phyloP scores from a whole-genome alignment of 2,329 filamentous ascomycete genomes.

The Penicillium sp. region DNA sequence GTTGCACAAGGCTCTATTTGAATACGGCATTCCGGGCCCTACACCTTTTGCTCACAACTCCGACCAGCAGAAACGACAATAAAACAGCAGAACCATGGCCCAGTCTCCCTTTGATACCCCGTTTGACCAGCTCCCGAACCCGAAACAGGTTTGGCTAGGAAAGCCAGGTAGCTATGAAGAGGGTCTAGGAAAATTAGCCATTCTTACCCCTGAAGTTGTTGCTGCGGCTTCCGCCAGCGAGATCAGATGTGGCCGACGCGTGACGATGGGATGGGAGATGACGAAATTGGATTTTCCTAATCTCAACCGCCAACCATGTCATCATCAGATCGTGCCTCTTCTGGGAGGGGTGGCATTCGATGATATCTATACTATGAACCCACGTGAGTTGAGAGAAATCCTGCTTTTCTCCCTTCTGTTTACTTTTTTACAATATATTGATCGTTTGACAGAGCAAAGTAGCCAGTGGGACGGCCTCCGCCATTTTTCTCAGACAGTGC shows the following conservation, averaged over 20 bases:
- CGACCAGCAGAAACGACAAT: neutral
- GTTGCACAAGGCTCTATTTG: neutral
- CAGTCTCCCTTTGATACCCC: conserved; percentile 31
- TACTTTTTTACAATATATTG: neutral
- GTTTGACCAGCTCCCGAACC: conserved; percentile 51
- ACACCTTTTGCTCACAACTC: neutral
- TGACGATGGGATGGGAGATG: conserved; percentile 57
- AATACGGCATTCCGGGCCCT: neutral
- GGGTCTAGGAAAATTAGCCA: conserved; percentile 53
- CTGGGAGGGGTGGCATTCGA: conserved; percentile 52
- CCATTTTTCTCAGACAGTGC: conserved; percentile 49
- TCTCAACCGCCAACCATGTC: conserved; percentile 52
- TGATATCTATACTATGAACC: conserved; percentile 53
- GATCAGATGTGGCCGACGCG: conserved; percentile 53
- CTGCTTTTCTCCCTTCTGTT: neutral
- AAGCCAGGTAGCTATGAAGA: conserved; percentile 51
- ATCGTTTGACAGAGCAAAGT: conserved; percentile 42
- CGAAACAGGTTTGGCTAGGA: conserved; percentile 51
- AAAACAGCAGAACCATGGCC: conserved; percentile 5
- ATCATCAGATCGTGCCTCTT: conserved; percentile 53
- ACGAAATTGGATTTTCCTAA: conserved; percentile 57
- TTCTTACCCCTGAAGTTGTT: conserved; percentile 55
- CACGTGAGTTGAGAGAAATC: conserved; percentile 34
- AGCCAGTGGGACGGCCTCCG: conserved; percentile 55
- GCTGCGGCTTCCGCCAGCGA: conserved; percentile 50